phyloP scores from a whole-genome alignment of 805 yeast genomes.

The Nakazawaea anatomiae region DNA sequence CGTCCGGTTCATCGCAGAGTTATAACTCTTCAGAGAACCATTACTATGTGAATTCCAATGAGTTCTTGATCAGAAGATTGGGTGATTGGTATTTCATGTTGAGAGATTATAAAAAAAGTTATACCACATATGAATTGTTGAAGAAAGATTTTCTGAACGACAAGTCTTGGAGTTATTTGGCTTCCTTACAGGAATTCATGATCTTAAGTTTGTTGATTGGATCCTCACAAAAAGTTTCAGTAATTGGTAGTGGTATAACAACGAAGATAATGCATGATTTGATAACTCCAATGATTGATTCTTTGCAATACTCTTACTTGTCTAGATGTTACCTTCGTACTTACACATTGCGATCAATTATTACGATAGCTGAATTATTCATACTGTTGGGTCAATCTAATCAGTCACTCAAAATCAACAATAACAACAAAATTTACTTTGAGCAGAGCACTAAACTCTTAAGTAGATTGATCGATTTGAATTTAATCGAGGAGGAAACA shows the following conservation, averaged over 20 bases:
- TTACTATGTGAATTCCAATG: conserved; percentile 59
- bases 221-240: conserved; percentile 30
- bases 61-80: conserved; percentile 68
- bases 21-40: conserved; percentile 50
- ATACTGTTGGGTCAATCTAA: conserved; percentile 34
- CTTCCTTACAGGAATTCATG: conserved; percentile 86
- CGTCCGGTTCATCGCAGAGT: conserved; percentile 15
- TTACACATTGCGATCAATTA: conserved; percentile 62
- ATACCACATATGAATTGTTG: conserved; percentile 74
- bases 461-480: conserved; percentile 39
- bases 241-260: conserved; percentile 33
- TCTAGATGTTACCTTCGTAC: conserved; percentile 66
- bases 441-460: conserved; percentile 38
- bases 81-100: conserved; percentile 93
- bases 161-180: conserved; percentile 75
- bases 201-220: conserved; percentile 67
- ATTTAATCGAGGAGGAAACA: conserved; percentile 37
- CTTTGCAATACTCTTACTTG: conserved; percentile 66
- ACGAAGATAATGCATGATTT: conserved; percentile 46
- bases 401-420: conserved; percentile 32
- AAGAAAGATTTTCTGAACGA: conserved; percentile 73
- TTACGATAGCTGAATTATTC: conserved; percentile 69
- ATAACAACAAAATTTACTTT: conserved; percentile 38
- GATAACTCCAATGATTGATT: conserved; percentile 59
- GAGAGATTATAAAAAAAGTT: conserved; percentile 83